Base-by-base conservation (phyloP, 2,329 filamentous ascomycete genomes). In the Ophiostoma sp. region DNA sequence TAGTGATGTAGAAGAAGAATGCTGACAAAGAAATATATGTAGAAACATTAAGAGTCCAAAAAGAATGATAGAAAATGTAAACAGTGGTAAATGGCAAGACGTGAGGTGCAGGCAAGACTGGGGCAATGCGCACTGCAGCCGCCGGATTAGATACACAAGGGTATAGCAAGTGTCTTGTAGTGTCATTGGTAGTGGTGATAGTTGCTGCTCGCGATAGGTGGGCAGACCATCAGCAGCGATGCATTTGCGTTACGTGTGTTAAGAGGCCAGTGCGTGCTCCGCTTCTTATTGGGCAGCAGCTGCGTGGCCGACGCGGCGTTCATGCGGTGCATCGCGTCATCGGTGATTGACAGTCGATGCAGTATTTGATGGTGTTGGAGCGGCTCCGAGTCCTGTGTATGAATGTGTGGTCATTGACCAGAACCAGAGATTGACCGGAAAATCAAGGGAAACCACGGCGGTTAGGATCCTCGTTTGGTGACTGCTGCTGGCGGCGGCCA, bases 401-500 rank as follows among this genome's bases (percentile, higher is more conserved):
- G 63, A 12, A 5, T 27, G 3, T 27, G 27, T 27, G 27, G 27
- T 27, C 27, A 27, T 27, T 27, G 27, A 27, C 27, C 27, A 27
- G 27, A 27, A 27, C 27, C 27, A 27, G 27, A 27, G 27, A 27
- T 27, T 27, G 27, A 27, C 27, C 27, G 2, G 27, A 27, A 27
- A 18, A 63, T 71, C 68, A 72, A 9, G 66, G 70, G 40, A 71
- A 71, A 18, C 69, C 70, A 16, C 73, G 73, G 18, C 66, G 69
- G 5, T 70, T 66, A 4, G 73, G 73, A 18, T 74, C 73, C 40
- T 73, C 72, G 49, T 69, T 72, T 18, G 69, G 36, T 68, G 67
- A 27, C 60, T 70, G 69, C 58, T 74, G 72, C 36, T 72, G 72
- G 41, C 70, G 68, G 11, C 73, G 72, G 14, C 75, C 76, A 63